These are phyloP conservation scores for Tremellales sp. DNA, from an alignment of 1,284 basidiomycete species.

Conservation along the genomic window DNA sequence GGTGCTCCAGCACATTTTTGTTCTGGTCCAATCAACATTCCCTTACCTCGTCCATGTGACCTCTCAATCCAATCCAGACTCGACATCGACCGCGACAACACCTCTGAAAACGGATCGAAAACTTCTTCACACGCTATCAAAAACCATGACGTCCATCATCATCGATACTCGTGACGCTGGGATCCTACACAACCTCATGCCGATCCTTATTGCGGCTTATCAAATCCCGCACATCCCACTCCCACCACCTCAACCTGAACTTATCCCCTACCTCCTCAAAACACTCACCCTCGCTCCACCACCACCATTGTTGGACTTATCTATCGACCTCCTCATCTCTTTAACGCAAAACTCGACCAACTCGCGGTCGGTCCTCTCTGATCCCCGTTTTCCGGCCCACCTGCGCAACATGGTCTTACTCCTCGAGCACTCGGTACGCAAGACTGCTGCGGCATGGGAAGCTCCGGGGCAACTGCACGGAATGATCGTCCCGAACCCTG, in stretches of 20 bases:
- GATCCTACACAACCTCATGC: conserved; percentile 20
- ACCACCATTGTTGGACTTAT: conserved; percentile 27
- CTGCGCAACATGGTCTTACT: conserved; percentile 29
- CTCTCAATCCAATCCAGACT: not conserved
- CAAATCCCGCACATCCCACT: conserved; percentile 33
- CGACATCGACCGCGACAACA: not conserved
- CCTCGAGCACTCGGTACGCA: conserved; percentile 24
- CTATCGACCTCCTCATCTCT: conserved; percentile 38
- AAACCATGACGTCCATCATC: conserved; percentile 3
- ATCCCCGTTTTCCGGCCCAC: conserved; percentile 23
- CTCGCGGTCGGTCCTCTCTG: conserved; percentile 27
- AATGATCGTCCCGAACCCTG: conserved; percentile 32
- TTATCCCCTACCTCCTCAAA: conserved; percentile 29
- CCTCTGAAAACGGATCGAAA: conserved; percentile 12
- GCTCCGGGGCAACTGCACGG: conserved; percentile 12
- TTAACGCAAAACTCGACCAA: conserved; percentile 22
- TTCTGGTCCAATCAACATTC: conserved; percentile 28
- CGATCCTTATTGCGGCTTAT: conserved; percentile 22
- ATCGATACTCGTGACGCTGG: conserved; percentile 32
- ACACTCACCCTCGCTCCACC: conserved; percentile 24
- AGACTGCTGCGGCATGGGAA: conserved; percentile 15
- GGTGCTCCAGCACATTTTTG: conserved; percentile 33
- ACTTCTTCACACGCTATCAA: conserved; percentile 24
- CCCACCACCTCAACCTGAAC: conserved; percentile 22
- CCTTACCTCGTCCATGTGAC: conserved; percentile 16